Conservation (phyloP, 129 eudicot species). For the Scalesia atractyloides region DNA sequence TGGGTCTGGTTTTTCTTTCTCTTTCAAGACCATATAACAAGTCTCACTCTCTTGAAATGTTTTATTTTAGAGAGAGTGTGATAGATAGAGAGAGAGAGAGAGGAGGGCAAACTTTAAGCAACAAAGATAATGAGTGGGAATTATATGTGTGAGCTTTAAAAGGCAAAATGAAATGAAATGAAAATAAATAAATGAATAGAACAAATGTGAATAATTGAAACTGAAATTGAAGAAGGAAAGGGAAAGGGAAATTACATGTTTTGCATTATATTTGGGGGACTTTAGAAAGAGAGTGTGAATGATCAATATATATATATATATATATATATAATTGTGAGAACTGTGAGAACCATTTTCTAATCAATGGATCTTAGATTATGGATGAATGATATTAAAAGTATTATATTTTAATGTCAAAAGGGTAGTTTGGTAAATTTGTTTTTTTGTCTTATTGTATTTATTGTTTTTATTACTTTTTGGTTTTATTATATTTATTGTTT, state of each 20-base stretch:
- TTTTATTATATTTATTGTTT: no score
- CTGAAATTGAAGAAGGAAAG: not conserved
- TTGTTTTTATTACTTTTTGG: no score
- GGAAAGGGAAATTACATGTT: not conserved
- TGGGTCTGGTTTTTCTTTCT: constrained; percentile 41
- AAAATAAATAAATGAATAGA: not conserved
- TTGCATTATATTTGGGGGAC: not conserved
- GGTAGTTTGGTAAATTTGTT: no score
- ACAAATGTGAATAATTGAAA: not conserved
- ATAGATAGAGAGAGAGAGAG: constrained; percentile 36
- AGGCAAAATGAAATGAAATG: constrained; percentile 27
- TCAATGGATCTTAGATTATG: no score
- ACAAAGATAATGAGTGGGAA: constrained; percentile 96
- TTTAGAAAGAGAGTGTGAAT: not conserved
- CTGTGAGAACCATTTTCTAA: no score
- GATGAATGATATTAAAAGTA: no score
- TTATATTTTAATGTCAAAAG: no score
- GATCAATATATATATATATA: not conserved
- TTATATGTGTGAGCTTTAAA: constrained; percentile 78
- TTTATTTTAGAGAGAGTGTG: not conserved
- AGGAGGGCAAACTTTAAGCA: constrained; percentile 59
- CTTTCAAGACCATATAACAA: constrained; percentile 30
- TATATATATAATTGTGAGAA: no score
- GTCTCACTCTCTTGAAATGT: constrained; percentile 25
- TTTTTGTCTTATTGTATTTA: no score